phyloP scores from a whole-genome alignment of 2,329 filamentous ascomycete genomes.

The Fusarium hostae region DNA sequence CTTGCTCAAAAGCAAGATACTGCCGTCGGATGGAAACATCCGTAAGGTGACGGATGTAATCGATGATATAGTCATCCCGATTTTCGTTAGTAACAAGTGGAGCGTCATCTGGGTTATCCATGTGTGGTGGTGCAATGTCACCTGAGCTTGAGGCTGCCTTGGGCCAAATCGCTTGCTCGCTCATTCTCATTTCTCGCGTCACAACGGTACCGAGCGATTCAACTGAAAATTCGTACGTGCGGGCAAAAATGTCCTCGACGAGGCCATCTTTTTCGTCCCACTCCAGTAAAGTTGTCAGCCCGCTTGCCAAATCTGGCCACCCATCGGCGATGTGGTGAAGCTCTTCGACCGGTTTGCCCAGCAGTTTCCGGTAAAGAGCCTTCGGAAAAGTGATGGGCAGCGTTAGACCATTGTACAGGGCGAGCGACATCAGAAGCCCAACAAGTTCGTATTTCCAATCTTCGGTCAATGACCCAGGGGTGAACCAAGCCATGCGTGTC shows the following conservation, averaged over 20 bases:
- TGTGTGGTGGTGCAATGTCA: slow-evolving; percentile 36
- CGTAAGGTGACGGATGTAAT: slow-evolving; percentile 87
- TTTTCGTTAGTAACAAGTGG: slow-evolving; percentile 84
- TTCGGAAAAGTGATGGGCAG: slow-evolving; percentile 89
- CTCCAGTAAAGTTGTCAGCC: slow-evolving; percentile 76
- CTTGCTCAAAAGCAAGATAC: slow-evolving; percentile 81
- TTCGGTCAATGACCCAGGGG: slow-evolving; percentile 82
- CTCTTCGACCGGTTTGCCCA: slow-evolving; percentile 74
- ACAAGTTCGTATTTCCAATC: slow-evolving; percentile 91
- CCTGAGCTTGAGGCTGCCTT: slow-evolving; percentile 54
- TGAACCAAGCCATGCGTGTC: slow-evolving; percentile 88
- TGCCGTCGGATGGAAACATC: slow-evolving; percentile 81
- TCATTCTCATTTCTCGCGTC: slow-evolving; percentile 64
- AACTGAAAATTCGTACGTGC: slow-evolving; percentile 87
- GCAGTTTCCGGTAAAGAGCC: slow-evolving; percentile 83
- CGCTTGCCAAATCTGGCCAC: slow-evolving; percentile 84
- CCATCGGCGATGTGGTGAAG: slow-evolving; percentile 85
- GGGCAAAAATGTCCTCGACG: slow-evolving; percentile 82
- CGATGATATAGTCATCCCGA: slow-evolving; percentile 79
- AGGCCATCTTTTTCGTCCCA: slow-evolving; percentile 81
- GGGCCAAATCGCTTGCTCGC: slow-evolving; percentile 60
- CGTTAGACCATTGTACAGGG: slow-evolving; percentile 92
- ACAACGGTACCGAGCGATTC: slow-evolving; percentile 67
- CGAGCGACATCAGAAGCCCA: slow-evolving; percentile 87
- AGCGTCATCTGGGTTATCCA: slow-evolving; percentile 62